Evolutionary conservation across 208 protist species (phyloP).

Genomic region (Novymonas esmeraldas): DNA sequence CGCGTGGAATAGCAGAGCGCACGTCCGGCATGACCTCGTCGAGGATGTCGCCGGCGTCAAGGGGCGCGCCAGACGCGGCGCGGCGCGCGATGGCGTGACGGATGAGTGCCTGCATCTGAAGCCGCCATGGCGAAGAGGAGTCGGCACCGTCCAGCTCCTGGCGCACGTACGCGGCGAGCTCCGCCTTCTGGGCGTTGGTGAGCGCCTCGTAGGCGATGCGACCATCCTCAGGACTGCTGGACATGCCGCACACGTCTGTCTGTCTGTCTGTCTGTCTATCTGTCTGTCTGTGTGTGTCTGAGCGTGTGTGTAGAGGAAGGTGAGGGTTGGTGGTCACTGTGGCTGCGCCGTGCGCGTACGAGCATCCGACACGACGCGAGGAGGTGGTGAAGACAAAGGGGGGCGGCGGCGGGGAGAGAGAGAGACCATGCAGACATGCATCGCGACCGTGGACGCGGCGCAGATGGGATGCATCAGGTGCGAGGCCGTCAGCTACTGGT

Average conservation of each 20-base stretch:
- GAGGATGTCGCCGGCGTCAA: conserved; percentile 60
- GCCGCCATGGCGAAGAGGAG: conserved; percentile 9
- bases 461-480: too few species aligned
- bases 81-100: conserved; percentile 39
- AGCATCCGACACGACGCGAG: too few species aligned
- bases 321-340: too few species aligned
- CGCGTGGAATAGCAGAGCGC: conserved; percentile 41
- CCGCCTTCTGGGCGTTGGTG: conserved; percentile 59
- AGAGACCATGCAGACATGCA: too few species aligned
- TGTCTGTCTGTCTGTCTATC: background rate
- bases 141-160: background rate
- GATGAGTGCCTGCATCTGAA: conserved; percentile 22
- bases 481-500: too few species aligned
- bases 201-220: conserved; percentile 68
- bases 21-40: conserved; percentile 60
- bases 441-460: too few species aligned
- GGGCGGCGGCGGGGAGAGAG: too few species aligned
- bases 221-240: conserved; percentile 4
- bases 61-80: conserved; percentile 40
- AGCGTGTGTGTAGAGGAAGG: background rate
- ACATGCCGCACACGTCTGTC: background rate
- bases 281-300: background rate
- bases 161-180: conserved; percentile 45
- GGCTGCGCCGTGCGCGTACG: too few species aligned
- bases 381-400: too few species aligned